These are phyloP conservation scores for Helicocarpus griseus DNA, from an alignment of 2,329 filamentous ascomycete genomes.

Conservation along the genomic window DNA sequence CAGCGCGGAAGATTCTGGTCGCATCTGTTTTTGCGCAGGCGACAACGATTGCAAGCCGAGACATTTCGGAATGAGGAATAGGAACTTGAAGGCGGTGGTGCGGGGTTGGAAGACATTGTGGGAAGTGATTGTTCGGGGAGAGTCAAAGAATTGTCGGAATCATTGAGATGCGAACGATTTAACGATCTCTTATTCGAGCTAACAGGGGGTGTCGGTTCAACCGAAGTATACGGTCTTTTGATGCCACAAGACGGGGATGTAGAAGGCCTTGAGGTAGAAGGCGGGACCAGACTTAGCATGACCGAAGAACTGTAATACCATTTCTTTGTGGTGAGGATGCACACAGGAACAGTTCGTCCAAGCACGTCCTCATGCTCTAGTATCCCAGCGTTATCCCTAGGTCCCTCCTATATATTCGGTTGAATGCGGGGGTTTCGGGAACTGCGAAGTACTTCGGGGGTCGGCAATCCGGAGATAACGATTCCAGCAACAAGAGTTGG, in stretches of 20 bases:
- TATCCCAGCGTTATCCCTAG: not conserved
- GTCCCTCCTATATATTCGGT: not conserved
- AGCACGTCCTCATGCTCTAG: not conserved
- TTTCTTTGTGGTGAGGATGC: not conserved
- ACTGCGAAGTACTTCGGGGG: not conserved
- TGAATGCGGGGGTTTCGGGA: not conserved
- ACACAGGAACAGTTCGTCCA: not conserved
- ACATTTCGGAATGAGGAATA: constrained; percentile 65
- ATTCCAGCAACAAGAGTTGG: no score
- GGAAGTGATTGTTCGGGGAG: constrained; percentile 3
- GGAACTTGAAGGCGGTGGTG: constrained; percentile 16
- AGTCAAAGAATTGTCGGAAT: constrained; percentile 8
- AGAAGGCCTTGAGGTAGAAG: constrained; percentile 20
- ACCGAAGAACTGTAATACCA: constrained; percentile 8
- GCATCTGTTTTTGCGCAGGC: constrained; percentile 86
- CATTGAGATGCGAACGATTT: constrained; percentile 11
- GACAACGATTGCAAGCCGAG: constrained; percentile 87
- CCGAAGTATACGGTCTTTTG: constrained; percentile 27
- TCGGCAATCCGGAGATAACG: no score
- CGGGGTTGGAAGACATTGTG: constrained; percentile 13
- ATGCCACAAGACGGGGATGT: constrained; percentile 24
- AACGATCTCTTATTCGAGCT: constrained; percentile 2
- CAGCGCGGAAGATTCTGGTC: constrained; percentile 89
- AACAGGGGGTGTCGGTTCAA: constrained; percentile 17
- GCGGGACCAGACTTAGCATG: constrained; percentile 25